Base-by-base conservation (phyloP, 1,139 yeast species). In the Sugiyamaella japonica region DNA sequence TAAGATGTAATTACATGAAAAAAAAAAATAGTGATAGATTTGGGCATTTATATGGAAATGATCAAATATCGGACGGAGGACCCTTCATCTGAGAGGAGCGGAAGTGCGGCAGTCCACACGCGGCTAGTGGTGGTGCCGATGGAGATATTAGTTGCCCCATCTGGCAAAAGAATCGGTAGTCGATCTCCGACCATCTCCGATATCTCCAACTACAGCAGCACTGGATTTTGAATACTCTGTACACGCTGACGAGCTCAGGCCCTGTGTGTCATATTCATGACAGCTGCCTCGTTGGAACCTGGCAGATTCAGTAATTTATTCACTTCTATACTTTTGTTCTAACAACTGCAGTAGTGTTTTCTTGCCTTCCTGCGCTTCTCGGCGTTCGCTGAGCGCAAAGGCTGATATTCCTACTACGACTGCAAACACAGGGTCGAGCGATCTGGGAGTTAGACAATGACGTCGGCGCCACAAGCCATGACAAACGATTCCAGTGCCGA, bases 331-430 rank as follows among this genome's bases (percentile, higher is more conserved):
- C 16, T 40, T 38, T 7, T 31, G 51, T 16, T 39, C 47, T 7
- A 51, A 17, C 16, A 51, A 39, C 13, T 51, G 42, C 17, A 16
- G 25, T 13, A 54, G 29, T 1, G 57, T 51, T 50, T 54, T 54
- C 39, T 54, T 54, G 28, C 57, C 57, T 37, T 54, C 54, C 13
- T 37, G 50, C 1, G 48, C 34, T 42, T 54, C 55, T 34, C 53
- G 37, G 12, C 50, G 43, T 41, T 54, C 57, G 13, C 46, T 46
- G 5, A 54, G 55, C 8, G 47, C 54, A 36, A 54, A 54, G 7
- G 57, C 48, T 4, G 36, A 16, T 2, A 50, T 23, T 7, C 57
- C 57, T 6, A 54, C 50, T 15, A 50, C 55, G 6, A 50, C 23
- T 20, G 48, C 57, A 28, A 54, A 54, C 13, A 54, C 37, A 6